Conservation (phyloP, 106 monocot species). For the Phalaenopsis aphrodite region DNA sequence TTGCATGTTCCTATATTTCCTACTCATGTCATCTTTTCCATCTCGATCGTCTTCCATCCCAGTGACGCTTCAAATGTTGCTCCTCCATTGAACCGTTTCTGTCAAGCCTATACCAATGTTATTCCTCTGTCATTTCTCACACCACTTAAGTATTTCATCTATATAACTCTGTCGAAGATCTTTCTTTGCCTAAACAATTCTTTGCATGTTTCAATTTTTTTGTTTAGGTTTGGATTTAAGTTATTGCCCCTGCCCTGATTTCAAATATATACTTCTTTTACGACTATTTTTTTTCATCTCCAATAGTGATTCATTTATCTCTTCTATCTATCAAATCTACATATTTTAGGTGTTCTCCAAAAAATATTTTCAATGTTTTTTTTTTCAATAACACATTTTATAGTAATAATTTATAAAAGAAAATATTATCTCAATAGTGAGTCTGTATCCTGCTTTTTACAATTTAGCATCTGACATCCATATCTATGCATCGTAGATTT, state of each 20-base stretch:
- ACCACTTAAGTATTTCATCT: not conserved
- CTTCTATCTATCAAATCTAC: not conserved
- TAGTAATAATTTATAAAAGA: not conserved
- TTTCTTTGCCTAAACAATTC: not conserved
- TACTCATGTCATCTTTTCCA: too few relatives aligned
- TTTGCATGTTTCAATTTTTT: not conserved
- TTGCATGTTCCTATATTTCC: too few relatives aligned
- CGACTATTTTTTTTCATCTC: not conserved
- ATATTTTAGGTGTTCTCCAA: not conserved
- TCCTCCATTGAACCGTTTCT: not conserved
- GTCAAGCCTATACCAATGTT: not conserved
- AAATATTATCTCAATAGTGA: not conserved
- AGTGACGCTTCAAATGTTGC: too few relatives aligned
- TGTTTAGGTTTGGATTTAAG: too few relatives aligned
- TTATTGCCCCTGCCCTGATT: not conserved
- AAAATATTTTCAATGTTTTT: not conserved
- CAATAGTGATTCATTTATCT: not conserved
- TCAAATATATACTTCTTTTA: not conserved
- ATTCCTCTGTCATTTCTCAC: not conserved
- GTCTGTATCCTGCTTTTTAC: not conserved
- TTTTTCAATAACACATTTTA: not conserved
- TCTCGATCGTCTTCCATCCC: too few relatives aligned
- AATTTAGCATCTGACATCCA: not conserved
- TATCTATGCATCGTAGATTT: not conserved
- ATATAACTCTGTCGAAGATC: not conserved